Conservation (phyloP, 2,329 filamentous ascomycete genomes). For the Ceratocystis harringtonii region DNA sequence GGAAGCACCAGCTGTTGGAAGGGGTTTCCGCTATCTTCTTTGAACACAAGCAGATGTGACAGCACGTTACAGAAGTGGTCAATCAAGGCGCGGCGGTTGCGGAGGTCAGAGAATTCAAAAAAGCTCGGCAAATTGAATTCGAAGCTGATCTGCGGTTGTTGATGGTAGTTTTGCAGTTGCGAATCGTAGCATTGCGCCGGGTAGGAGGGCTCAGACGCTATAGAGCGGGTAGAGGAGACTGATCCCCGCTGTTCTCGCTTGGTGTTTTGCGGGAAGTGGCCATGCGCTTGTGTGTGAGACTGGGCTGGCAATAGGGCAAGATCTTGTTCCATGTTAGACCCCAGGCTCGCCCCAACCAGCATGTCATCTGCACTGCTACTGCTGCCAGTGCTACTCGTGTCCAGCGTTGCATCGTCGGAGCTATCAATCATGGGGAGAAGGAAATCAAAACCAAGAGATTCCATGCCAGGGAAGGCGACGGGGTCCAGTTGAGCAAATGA, state of each 20-base stretch:
- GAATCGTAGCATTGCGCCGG: slow-evolving; percentile 20
- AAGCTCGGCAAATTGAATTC: slow-evolving; percentile 40
- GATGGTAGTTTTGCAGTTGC: slow-evolving; percentile 10
- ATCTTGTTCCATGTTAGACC: neutral
- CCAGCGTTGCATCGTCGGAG: slow-evolving; percentile 10
- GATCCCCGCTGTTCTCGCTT: neutral
- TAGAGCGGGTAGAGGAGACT: neutral
- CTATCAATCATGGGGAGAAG: slow-evolving; percentile 8
- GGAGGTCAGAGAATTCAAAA: slow-evolving; percentile 40
- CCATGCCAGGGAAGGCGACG: neutral
- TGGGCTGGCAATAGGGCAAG: neutral
- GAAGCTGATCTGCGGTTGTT: slow-evolving; percentile 32
- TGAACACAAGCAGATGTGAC: slow-evolving; percentile 49
- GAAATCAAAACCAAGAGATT: slow-evolving; percentile 9
- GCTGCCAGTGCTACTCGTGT: slow-evolving; percentile 11
- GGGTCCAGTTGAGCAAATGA: neutral
- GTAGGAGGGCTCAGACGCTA: slow-evolving; percentile 4
- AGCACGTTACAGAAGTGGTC: slow-evolving; percentile 50
- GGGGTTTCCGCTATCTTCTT: slow-evolving; percentile 46
- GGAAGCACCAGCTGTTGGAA: slow-evolving; percentile 50
- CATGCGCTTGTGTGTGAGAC: neutral
- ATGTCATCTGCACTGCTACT: slow-evolving; percentile 10
- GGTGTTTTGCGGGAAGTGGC: neutral
- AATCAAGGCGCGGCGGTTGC: slow-evolving; percentile 40
- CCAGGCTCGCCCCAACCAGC: neutral